These are phyloP conservation scores for Coelastrella sp. DNA, from an alignment of 139 green algal species.

Conservation along the genomic window DNA sequence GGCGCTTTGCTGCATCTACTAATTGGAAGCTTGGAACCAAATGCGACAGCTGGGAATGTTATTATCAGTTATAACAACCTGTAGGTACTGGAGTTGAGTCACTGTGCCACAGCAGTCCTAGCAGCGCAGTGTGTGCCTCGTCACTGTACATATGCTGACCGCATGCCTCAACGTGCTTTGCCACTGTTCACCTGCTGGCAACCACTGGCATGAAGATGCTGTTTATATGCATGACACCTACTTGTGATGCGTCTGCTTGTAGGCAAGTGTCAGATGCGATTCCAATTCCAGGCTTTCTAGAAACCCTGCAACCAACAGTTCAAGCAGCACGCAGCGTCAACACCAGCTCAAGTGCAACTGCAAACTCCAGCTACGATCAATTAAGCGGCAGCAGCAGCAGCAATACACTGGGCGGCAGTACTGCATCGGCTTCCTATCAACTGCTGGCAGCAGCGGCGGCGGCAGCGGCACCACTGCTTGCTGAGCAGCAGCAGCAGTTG, in stretches of 20 bases:
- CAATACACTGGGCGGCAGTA: not conserved
- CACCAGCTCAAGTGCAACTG: not conserved
- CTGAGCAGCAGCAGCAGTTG: constrained; percentile 42
- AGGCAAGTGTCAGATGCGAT: constrained; percentile 79
- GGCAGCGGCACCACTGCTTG: constrained; percentile 28
- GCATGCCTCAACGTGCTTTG: no score
- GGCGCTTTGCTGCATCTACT: constrained; percentile 79
- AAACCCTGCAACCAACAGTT: constrained; percentile 54
- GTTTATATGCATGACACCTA: no score
- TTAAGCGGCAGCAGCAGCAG: constrained; percentile 12
- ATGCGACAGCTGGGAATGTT: constrained; percentile 55
- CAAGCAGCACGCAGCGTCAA: constrained; percentile 25
- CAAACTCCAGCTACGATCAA: not conserved
- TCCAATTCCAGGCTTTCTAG: constrained; percentile 73
- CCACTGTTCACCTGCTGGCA: no score
- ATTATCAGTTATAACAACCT: constrained; percentile 84
- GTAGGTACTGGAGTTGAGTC: constrained; percentile 39
- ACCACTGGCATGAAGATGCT: no score
- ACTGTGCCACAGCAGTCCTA: no score
- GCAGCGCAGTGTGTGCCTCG: no score
- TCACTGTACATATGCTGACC: no score
- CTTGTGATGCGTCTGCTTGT: not conserved
- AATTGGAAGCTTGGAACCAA: constrained; percentile 50
- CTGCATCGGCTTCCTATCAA: not conserved
- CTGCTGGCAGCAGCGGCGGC: constrained; percentile 50